Percentiles rank a stretch among this genome's conserved stretches.
Evolutionary conservation across 2,329 filamentous ascomycete genomes (phyloP).

Genomic region (Aspergillus arachidicola): DNA sequence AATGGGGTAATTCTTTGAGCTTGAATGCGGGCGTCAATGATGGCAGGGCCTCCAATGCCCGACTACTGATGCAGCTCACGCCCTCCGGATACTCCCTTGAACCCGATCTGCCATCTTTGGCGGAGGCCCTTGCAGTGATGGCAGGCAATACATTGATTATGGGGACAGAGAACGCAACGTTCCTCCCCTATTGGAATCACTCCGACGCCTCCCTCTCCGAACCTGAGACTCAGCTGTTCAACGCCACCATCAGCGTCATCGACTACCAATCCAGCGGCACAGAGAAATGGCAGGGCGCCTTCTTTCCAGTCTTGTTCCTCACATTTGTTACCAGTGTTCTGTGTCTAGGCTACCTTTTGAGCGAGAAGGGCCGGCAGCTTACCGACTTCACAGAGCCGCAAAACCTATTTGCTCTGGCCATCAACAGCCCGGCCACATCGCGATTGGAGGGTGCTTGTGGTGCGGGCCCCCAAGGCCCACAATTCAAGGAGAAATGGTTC

Average conservation of each 20-base stretch:
- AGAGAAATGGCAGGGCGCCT: slow-evolving; percentile 63
- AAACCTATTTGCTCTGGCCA: slow-evolving; percentile 71
- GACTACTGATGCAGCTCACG: slow-evolving; percentile 60
- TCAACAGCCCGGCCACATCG: slow-evolving; percentile 63
- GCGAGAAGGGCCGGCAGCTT: slow-evolving; percentile 61
- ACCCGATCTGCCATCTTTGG: slow-evolving; percentile 64
- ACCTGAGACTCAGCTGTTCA: slow-evolving; percentile 62
- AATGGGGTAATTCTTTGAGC: slow-evolving; percentile 60
- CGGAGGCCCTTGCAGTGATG: slow-evolving; percentile 73
- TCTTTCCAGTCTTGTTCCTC: slow-evolving; percentile 66
- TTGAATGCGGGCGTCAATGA: slow-evolving; percentile 59
- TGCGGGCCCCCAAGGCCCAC: slow-evolving; percentile 54
- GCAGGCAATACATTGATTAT: slow-evolving; percentile 67
- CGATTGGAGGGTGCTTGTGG: slow-evolving; percentile 60
- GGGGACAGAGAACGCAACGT: slow-evolving; percentile 61
- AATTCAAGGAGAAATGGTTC: slow-evolving; percentile 51
- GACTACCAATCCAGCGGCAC: slow-evolving; percentile 71
- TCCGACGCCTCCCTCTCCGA: slow-evolving; percentile 41
- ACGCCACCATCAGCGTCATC: slow-evolving; percentile 64
- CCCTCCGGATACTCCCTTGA: slow-evolving; percentile 49
- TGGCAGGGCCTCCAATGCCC: slow-evolving; percentile 61
- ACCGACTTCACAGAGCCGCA: slow-evolving; percentile 79
- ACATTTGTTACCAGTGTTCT: slow-evolving; percentile 70
- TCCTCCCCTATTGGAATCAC: slow-evolving; percentile 60
- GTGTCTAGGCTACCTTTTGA: slow-evolving; percentile 65